A percentile compares a stretch with the other conserved stretches of the same genome.
These are phyloP conservation scores for Jackrogersella minutella DNA, from an alignment of 495 filamentous ascomycete genomes.

Conservation along the genomic window DNA sequence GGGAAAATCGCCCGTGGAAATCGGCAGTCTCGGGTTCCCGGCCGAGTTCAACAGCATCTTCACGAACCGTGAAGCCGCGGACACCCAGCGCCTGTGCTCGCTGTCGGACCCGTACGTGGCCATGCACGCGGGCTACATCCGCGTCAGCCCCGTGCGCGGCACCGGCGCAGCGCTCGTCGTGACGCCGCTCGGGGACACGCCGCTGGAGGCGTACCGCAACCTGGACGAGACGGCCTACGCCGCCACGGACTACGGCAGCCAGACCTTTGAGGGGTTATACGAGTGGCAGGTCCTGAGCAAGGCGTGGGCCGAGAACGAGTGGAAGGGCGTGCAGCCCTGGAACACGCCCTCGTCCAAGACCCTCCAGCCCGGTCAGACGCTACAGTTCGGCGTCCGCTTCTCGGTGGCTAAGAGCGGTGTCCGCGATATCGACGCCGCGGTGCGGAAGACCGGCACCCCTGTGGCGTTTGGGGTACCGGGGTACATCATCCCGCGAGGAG, in stretches of 20 bases:
- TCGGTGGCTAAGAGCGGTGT: slow-evolving; percentile 50
- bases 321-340: slow-evolving; percentile 54
- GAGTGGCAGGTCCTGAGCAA: slow-evolving; percentile 59
- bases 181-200: slow-evolving; percentile 55
- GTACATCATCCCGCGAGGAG: slow-evolving; percentile 56
- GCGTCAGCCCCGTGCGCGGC: slow-evolving; percentile 53
- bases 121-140: slow-evolving; percentile 60
- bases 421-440: slow-evolving; percentile 50
- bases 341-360: slow-evolving; percentile 55
- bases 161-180: slow-evolving; percentile 57
- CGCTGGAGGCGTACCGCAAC: slow-evolving; percentile 60
- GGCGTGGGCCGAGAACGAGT: slow-evolving; percentile 60
- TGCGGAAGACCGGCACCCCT: slow-evolving; percentile 50
- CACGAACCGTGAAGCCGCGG: slow-evolving; percentile 52
- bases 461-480: slow-evolving; percentile 57
- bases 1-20: slow-evolving; percentile 48
- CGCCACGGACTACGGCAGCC: slow-evolving; percentile 53
- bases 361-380: slow-evolving; percentile 49
- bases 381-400: slow-evolving; percentile 57
- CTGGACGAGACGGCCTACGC: slow-evolving; percentile 46
- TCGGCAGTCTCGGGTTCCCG: slow-evolving; percentile 62
- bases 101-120: slow-evolving; percentile 62
- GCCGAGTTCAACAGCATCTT: slow-evolving; percentile 66
- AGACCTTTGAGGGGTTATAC: slow-evolving; percentile 62
- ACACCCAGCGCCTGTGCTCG: slow-evolving; percentile 53